These are phyloP conservation scores for Litsea cubeba DNA, from an alignment of 164 flowering plant genomes.

Conservation along the genomic window DNA sequence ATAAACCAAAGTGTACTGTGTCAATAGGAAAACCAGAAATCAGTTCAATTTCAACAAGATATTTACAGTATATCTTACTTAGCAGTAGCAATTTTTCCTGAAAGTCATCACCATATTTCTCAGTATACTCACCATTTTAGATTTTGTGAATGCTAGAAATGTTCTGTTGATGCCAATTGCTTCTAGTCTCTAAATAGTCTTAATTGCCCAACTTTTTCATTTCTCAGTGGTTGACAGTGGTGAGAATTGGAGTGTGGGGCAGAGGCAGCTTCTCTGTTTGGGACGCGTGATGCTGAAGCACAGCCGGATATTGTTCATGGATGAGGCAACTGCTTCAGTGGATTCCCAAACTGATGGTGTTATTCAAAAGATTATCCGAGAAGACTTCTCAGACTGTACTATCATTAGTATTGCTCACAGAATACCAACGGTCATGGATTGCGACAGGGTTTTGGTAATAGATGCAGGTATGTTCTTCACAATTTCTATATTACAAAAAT, in stretches of 20 bases:
- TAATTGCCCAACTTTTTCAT: not conserved
- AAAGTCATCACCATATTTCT: too few species aligned
- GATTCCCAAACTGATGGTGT: conserved; percentile 94
- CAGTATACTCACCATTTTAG: not conserved
- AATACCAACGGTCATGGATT: conserved; percentile 98
- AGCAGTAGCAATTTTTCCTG: too few species aligned
- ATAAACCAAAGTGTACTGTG: too few species aligned
- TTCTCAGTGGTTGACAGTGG: conserved; percentile 78
- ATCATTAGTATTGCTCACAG: conserved; percentile 98
- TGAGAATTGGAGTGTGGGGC: conserved; percentile 98
- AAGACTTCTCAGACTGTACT: conserved; percentile 77
- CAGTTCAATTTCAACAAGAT: too few species aligned
- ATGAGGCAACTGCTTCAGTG: conserved; percentile 98
- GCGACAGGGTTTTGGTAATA: conserved; percentile 82
- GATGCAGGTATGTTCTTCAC: conserved; percentile 65
- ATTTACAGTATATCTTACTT: too few species aligned
- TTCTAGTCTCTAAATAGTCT: not conserved
- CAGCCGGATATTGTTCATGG: conserved; percentile 85
- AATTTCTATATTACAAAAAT: too few species aligned
- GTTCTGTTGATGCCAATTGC: not conserved
- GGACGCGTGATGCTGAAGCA: conserved; percentile 88
- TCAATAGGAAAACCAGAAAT: too few species aligned
- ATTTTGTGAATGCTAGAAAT: not conserved
- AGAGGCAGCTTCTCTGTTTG: conserved; percentile 90
- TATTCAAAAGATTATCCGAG: conserved; percentile 85